Evolutionary conservation across 768 basidiomycete genomes (phyloP), one percentile per base, ranked within the genome.

Genomic region (Suillus sp.): DNA sequence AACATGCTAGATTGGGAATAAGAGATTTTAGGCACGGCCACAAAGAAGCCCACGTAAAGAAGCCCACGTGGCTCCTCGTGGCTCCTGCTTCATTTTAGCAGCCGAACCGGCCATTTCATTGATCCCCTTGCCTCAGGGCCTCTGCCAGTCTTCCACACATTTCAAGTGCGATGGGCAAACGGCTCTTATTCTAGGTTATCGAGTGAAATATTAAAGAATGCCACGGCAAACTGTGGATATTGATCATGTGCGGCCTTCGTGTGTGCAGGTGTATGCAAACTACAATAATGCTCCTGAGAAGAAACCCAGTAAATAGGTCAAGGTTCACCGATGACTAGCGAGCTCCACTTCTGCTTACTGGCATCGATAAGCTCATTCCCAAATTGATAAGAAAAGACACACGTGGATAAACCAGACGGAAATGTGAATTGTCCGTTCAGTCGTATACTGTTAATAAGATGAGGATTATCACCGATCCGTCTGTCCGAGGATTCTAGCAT

Each of bases 391-490:
- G 25, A 25, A 40, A 57, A 1, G 3, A 57, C 56, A 27, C 56
- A 57, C 56, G 56, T 57, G 56, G 37, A 57, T 20, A 57, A 57
- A 57, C 56, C 25, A 57, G 56, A 40, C 56, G 51, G 51, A 53
- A 53, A 32, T 40, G 37, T 5, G n/a, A 57, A 57, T 61, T 25
- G 50, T 61, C 32, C 48, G 27, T 53, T 74, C 67, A 80, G 54
- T 81, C 80, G 67, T 81, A 81, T 38, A 81, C 80, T 81, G 63
- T 50, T 62, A 71, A 67, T 62, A 71, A 67, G 63, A 54, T 32
- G 42, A 58, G 27, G 56, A 61, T 63, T 58, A 69, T 68, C n/a
- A 68, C 40, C 38, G 32, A 62, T 61, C 61, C 60, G 57, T 37
- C 13, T 54, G 38, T 35, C 38, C 14, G 35, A 40, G 27, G 25